Conservation (phyloP, 768 basidiomycete species). For the Kwoniella bestiolae region DNA sequence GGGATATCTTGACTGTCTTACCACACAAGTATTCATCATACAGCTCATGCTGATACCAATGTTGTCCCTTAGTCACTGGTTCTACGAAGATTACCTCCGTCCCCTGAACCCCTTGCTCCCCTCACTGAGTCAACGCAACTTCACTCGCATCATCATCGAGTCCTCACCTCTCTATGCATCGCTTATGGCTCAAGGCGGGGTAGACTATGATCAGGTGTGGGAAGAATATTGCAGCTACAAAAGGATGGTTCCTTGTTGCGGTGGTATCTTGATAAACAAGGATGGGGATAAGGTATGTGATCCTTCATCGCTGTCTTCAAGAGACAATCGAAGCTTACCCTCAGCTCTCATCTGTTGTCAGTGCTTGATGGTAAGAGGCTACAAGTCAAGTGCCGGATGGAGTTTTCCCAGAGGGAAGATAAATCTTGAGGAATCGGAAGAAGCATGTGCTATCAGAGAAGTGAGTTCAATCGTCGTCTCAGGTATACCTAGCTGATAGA, state of each 20-base stretch:
- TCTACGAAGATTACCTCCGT: constrained; percentile 97
- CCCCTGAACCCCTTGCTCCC: constrained; percentile 87
- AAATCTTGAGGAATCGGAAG: constrained; percentile 85
- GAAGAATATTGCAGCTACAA: constrained; percentile 89
- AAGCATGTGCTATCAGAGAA: constrained; percentile 87
- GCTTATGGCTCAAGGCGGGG: constrained; percentile 26
- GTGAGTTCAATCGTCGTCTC: constrained; percentile 60
- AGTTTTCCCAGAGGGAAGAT: constrained; percentile 99
- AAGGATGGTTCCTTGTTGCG: constrained; percentile 94
- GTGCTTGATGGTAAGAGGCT: constrained; percentile 98
- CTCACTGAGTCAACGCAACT: constrained; percentile 84
- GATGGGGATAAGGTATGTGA: constrained; percentile 83
- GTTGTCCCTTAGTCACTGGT: constrained; percentile 80
- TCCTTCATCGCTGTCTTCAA: not conserved
- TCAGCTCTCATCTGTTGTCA: constrained; percentile 48
- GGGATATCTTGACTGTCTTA: no score
- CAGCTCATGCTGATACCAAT: not conserved
- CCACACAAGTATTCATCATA: no score
- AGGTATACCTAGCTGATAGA: not conserved
- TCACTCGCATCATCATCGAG: constrained; percentile 89
- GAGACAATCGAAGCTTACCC: not conserved
- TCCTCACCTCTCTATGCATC: constrained; percentile 41
- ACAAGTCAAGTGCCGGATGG: constrained; percentile 96
- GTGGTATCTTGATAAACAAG: constrained; percentile 92
- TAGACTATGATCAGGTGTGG: constrained; percentile 47